These are phyloP conservation scores for Magnaporthales sp. DNA, from an alignment of 2,329 filamentous ascomycete genomes.

Conservation along the genomic window DNA sequence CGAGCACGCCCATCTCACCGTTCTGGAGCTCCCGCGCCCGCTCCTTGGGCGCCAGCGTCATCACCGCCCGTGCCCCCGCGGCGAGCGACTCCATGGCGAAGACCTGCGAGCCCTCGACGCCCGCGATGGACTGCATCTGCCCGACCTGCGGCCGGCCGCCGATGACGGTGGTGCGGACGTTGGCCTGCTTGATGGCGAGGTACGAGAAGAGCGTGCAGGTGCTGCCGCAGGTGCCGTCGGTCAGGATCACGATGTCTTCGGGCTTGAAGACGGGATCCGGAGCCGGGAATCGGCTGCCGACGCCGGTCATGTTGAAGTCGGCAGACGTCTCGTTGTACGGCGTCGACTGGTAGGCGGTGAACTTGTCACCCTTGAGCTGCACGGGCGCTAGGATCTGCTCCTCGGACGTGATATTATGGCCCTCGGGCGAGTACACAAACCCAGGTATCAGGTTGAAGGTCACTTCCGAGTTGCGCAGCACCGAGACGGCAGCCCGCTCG, in stretches of 20 bases:
- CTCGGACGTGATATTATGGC: conserved; percentile 19
- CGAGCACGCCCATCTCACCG: conserved; percentile 12
- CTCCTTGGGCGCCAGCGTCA: conserved; percentile 16
- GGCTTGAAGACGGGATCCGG: conserved; percentile 41
- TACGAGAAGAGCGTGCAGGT: conserved; percentile 22
- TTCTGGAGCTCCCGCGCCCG: conserved; percentile 15
- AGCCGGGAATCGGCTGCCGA: conserved; percentile 35
- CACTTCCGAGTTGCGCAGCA: conserved; percentile 30
- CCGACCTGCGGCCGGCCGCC: conserved; percentile 47
- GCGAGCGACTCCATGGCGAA: conserved; percentile 21
- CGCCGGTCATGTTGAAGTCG: conserved; percentile 40
- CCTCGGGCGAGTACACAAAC: conserved; percentile 33
- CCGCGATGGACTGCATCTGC: conserved; percentile 56
- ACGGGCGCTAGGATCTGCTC: conserved; percentile 24
- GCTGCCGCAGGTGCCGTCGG: conserved; percentile 23
- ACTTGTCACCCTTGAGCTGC: conserved; percentile 37
- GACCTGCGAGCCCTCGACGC: conserved; percentile 47
- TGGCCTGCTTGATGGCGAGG: conserved; percentile 21
- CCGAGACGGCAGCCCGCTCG: conserved; percentile 30
- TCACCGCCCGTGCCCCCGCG: conserved; percentile 15
- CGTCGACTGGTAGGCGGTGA: conserved; percentile 35
- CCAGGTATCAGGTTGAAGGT: conserved; percentile 35
- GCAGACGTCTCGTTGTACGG: conserved; percentile 26
- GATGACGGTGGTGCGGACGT: conserved; percentile 50
- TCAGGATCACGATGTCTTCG: conserved; percentile 43